These are phyloP conservation scores for Lathyrus sativus DNA, from an alignment of 306 rosid genomes.

Conservation along the genomic window DNA sequence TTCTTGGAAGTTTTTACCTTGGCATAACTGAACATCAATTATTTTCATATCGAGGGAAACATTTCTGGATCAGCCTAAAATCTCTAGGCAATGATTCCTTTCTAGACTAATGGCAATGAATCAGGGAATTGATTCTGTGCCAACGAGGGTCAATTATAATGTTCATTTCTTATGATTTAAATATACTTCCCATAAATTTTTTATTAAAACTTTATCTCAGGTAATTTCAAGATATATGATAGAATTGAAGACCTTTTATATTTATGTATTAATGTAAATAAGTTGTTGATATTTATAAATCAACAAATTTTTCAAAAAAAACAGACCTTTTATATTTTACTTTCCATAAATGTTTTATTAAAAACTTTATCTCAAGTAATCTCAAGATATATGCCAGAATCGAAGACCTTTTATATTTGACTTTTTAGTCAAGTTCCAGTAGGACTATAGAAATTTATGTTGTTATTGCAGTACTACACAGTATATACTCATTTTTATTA, in stretches of 20 bases:
- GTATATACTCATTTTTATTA: background rate
- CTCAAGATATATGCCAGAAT: background rate
- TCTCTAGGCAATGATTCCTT: background rate
- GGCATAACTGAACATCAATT: slow-evolving; percentile 3
- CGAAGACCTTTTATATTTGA: background rate
- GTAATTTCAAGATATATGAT: background rate
- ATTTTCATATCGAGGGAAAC: background rate
- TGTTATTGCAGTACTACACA: background rate
- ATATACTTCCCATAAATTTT: background rate
- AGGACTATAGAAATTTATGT: background rate
- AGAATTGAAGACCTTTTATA: background rate
- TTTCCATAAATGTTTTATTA: slow-evolving; percentile 14
- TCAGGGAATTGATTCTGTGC: background rate
- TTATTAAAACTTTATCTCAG: slow-evolving; percentile 9
- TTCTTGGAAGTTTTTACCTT: slow-evolving; percentile 7
- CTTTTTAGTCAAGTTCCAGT: slow-evolving; percentile 5
- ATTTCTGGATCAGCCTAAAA: slow-evolving; percentile 9
- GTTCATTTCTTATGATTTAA: too few species aligned
- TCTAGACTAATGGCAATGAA: slow-evolving; percentile 13
- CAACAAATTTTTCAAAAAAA: too few species aligned
- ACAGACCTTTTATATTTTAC: too few species aligned
- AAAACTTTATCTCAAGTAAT: slow-evolving; percentile 2
- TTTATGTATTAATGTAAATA: background rate
- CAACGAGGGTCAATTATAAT: slow-evolving; percentile 17
- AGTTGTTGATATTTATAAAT: too few species aligned